Evolutionary conservation across 2,329 filamentous ascomycete genomes (phyloP), one percentile per base, ranked within the genome.

Genomic region (Ophiosphaerella korrae): DNA sequence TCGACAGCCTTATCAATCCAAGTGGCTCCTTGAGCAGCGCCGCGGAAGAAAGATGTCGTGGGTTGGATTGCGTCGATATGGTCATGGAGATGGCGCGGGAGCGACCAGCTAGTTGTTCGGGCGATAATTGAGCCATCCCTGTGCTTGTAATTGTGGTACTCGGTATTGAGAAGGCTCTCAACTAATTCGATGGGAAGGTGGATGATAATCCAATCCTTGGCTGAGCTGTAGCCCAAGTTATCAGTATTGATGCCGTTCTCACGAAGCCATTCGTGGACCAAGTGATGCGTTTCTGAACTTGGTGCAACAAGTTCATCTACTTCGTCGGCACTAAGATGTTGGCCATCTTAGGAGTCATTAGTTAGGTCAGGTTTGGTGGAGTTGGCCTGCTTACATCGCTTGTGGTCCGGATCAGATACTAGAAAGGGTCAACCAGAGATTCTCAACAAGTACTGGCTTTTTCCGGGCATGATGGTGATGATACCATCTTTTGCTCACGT

Each of bases 61-160:
- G 84, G 84, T 64, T 86, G 83, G 23, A 86, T 80, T 11, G 81
- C 78, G 60, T 85, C 82, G 53, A 86, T 80, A 61, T 84, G 82
- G 42, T 77, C 74, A 61, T 85, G 82, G 4, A 86, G 74, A 60
- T 85, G 79, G 31, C 61, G 63, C 13, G 84, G 83, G 4, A 87
- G 77, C 37, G 82, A 85, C 83, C 83, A 86, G 35, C 75, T 70
- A 1, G 80, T 78, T 0, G 84, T 77, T 37, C 84, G 78, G 13
- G 81, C 75, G 7, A 84, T 63, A 9, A 75, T 64, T 2, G 76
- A 67, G n/a, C 83, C 84, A 62, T 85, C 79, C 43, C 74, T 60
- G 58, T 84, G 82, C 64, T 80, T 71, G 68, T 80, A 87, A 53
- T 80, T 73, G 45, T 74, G 70, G 54, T 79, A 79, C 53, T 78